Evolutionary conservation across 1,139 yeast genomes (phyloP).

Genomic region (Hyphopichia khmerensis): DNA sequence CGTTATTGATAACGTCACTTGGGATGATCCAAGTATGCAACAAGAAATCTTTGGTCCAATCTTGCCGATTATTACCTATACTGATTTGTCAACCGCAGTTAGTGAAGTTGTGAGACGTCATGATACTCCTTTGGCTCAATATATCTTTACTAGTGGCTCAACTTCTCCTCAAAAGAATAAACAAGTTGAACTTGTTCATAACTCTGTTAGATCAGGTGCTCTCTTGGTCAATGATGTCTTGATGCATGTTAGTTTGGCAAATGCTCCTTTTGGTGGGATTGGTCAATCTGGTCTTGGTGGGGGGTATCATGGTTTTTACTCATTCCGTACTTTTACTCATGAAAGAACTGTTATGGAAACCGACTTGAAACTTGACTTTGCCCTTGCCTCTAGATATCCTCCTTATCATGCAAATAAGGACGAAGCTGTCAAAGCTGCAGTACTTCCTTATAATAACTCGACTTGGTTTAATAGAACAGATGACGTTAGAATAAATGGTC

Average conservation of each 20-base stretch:
- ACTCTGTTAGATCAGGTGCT: constrained; percentile 71
- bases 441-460: constrained; percentile 26
- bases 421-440: constrained; percentile 22
- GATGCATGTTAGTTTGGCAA: constrained; percentile 67
- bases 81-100: constrained; percentile 48
- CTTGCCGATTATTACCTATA: constrained; percentile 66
- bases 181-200: constrained; percentile 53
- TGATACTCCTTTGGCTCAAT: constrained; percentile 88
- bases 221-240: constrained; percentile 69
- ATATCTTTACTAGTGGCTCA: constrained; percentile 59
- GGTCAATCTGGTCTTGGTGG: constrained; percentile 76
- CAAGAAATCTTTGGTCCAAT: constrained; percentile 86
- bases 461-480: constrained; percentile 39
- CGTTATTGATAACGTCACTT: constrained; percentile 51
- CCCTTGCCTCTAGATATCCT: constrained; percentile 65
- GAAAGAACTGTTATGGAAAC: constrained; percentile 69
- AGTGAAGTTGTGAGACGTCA: constrained; percentile 48
- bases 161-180: constrained; percentile 33
- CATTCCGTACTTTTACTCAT: constrained; percentile 76
- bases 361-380: constrained; percentile 63
- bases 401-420: constrained; percentile 51
- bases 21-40: constrained; percentile 72
- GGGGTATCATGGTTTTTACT: constrained; percentile 75
- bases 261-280: constrained; percentile 90
- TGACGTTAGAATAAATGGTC: constrained; percentile 36